A percentile compares a stretch with the other conserved stretches of the same genome.
phyloP scores from a whole-genome alignment of 2,329 filamentous ascomycete species.

The Apiospora aurea region DNA sequence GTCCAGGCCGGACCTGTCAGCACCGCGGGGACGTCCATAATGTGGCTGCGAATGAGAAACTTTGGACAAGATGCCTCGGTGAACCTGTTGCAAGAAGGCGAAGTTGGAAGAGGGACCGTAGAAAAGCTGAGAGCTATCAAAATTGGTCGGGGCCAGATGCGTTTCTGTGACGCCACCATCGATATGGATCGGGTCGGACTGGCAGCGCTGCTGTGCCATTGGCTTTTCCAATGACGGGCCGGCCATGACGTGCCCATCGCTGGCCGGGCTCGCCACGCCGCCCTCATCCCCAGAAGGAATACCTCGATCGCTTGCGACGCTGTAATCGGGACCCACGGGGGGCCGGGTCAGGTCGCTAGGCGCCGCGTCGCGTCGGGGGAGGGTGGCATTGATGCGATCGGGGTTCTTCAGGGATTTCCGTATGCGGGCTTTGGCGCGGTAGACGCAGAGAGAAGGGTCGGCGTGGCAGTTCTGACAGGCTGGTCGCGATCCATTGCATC shows the following conservation, averaged over 20 bases:
- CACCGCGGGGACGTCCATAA: conserved; percentile 30
- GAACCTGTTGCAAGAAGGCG: conserved; percentile 41
- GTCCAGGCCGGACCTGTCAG: conserved; percentile 38
- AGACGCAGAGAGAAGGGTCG: conserved; percentile 31
- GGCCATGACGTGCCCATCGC: conserved; percentile 11
- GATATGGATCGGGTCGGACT: conserved; percentile 23
- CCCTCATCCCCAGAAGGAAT: neutral
- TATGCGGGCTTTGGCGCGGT: conserved; percentile 38
- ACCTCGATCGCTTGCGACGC: neutral
- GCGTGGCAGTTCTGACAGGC: conserved; percentile 30
- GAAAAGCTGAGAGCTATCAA: conserved; percentile 38
- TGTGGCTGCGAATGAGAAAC: conserved; percentile 24
- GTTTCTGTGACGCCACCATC: conserved; percentile 35
- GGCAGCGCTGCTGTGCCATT: neutral
- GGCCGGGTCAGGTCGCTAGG: neutral
- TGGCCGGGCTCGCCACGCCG: conserved; percentile 2
- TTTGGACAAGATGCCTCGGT: conserved; percentile 37
- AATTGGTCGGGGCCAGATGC: conserved; percentile 32
- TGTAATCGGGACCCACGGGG: neutral
- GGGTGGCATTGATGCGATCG: conserved; percentile 27
- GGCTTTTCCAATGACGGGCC: conserved; percentile 2
- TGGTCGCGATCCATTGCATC: conserved; percentile 32
- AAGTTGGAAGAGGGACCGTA: conserved; percentile 41
- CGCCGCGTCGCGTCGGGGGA: neutral
- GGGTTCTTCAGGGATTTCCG: conserved; percentile 43